These are phyloP conservation scores for Phialophora macrospora DNA, from an alignment of 2,329 filamentous ascomycete species.

Conservation along the genomic window DNA sequence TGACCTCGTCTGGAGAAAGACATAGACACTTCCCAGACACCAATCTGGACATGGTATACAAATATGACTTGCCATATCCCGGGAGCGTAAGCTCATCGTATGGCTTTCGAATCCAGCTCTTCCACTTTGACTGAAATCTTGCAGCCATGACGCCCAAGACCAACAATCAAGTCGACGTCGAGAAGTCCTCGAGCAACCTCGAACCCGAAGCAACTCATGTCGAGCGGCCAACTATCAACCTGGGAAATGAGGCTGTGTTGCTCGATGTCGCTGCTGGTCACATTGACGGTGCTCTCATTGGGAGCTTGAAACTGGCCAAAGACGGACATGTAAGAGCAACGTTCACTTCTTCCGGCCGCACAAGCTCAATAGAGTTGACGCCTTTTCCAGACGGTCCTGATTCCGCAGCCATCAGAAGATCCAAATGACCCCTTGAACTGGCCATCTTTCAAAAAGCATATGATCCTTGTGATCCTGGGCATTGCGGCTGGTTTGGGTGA, in stretches of 20 bases:
- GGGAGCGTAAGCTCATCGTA: neutral
- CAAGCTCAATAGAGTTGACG: neutral
- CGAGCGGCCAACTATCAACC: neutral
- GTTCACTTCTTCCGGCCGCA: conserved; percentile 20
- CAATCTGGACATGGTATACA: neutral
- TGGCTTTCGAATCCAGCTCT: neutral
- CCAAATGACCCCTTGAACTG: conserved; percentile 62
- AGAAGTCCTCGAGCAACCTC: neutral
- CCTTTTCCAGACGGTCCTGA: conserved; percentile 50
- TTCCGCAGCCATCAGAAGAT: conserved; percentile 57
- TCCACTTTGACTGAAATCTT: neutral
- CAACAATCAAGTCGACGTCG: neutral
- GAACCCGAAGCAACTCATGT: neutral
- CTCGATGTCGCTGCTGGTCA: neutral
- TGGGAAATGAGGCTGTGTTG: neutral
- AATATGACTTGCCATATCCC: neutral
- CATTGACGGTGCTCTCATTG: neutral
- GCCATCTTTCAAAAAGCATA: conserved; percentile 43
- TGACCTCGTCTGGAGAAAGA: neutral
- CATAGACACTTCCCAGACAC: neutral
- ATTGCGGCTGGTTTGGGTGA: conserved; percentile 47
- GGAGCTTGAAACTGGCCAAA: neutral
- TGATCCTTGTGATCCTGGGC: conserved; percentile 46
- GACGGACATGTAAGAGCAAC: neutral
- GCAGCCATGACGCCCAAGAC: neutral